Evolutionary conservation across 331 rosid genomes (phyloP), one percentile per base, ranked within the genome.

Genomic region (Quercus tomentella): DNA sequence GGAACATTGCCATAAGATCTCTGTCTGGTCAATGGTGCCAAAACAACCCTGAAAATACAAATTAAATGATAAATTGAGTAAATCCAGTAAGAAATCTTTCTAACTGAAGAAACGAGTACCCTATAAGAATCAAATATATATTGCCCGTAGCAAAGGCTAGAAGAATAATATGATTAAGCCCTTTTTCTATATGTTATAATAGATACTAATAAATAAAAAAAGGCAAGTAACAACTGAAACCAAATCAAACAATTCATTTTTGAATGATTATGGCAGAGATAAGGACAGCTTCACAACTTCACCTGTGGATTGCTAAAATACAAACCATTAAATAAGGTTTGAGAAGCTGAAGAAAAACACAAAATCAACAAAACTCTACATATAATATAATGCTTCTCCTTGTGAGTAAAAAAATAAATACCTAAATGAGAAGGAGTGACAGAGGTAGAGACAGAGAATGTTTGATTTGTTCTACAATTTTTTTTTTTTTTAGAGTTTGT

Each of bases 21-120:
- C 22, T 15, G 54, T 66, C 89, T 77, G 37, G 69, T 37, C 66
- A 85, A 41, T 18, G 89, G 89, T 72, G 89, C 80, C 80, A 85
- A 76, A 57, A 85, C 88, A 28, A 85, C 28, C 41, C 88, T 85
- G 75, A 52, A 74, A 30, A 16, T 10, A 37, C 3, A 14, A 77
- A 56, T 22, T 3, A 30, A 31, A 66, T 33, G 49, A 66, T 15
- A 12, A 25, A 62, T 6, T 62, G 20, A 66, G 21, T 17, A 66
- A 66, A 66, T 31, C 45, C 8, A 31, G 23, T 5, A 31, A 17
- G 20, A 23, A 8, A 66, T 66, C 23, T 66, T 66, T 66, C 49
- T 66, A 7, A 30, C 20, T 14, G 23, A 63, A 6, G n/a, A 30
- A 16, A 30, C 20, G 6, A 12, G 15, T 5, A 21, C 4, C 52